Evolutionary conservation across 1,284 basidiomycete genomes (phyloP).

Genomic region (Trichosporon sp.): DNA sequence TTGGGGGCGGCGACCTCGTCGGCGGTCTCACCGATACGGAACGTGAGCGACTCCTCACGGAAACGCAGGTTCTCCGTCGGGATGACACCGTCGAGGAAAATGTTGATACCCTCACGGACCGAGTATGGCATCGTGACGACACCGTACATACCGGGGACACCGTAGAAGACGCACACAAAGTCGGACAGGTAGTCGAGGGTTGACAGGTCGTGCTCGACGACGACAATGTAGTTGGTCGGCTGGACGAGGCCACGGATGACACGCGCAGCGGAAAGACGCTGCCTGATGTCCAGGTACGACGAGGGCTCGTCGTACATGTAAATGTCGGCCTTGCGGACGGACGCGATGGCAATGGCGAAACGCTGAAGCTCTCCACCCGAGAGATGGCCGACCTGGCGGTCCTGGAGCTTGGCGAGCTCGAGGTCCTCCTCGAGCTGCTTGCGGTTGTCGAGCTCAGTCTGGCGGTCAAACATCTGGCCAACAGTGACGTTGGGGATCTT

Average conservation of each 20-base stretch:
- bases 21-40: conserved; percentile 93
- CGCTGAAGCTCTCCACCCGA: conserved; percentile 95
- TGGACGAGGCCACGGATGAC: conserved; percentile 83
- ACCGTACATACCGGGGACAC: conserved; percentile 94
- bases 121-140: conserved; percentile 97
- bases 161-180: conserved; percentile 94
- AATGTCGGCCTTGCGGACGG: conserved; percentile 85
- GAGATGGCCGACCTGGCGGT: conserved; percentile 78
- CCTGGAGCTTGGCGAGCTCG: conserved; percentile 80
- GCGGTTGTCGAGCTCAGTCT: conserved; percentile 66
- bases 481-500: conserved; percentile 81
- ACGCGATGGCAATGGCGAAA: conserved; percentile 67
- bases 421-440: conserved; percentile 77
- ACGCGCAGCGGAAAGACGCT: conserved; percentile 92
- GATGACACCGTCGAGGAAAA: conserved; percentile 95
- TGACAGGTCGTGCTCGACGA: conserved; percentile 96
- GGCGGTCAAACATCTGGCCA: conserved; percentile 76
- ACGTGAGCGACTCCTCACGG: conserved; percentile 87
- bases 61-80: conserved; percentile 98
- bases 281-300: conserved; percentile 92
- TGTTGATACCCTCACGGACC: conserved; percentile 97
- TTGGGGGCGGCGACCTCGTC: conserved; percentile 82
- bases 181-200: conserved; percentile 96
- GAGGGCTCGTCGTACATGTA: conserved; percentile 78
- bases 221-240: conserved; percentile 85